phyloP scores from a whole-genome alignment of 495 filamentous ascomycete genomes.

The Viridothelium virens region DNA sequence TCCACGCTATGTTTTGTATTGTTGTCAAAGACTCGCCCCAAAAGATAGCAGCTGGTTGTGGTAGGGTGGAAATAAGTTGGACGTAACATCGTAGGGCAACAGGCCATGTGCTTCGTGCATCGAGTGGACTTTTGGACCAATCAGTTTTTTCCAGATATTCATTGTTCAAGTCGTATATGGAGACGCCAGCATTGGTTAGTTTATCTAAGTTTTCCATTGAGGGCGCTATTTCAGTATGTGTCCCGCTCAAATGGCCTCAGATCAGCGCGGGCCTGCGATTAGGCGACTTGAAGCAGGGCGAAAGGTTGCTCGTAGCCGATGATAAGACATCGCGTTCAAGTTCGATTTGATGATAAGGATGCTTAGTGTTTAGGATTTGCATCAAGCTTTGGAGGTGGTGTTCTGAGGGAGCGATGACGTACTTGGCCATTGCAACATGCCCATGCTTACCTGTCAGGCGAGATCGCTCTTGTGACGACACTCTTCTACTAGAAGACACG shows the following conservation, averaged over 20 bases:
- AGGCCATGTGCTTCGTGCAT: slow-evolving; percentile 28
- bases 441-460: no score
- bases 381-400: no score
- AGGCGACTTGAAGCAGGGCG: not conserved
- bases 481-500: no score
- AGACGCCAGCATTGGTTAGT: slow-evolving; percentile 12
- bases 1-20: slow-evolving; percentile 32
- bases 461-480: no score
- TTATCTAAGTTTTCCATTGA: slow-evolving; percentile 16
- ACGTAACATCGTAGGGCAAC: slow-evolving; percentile 24
- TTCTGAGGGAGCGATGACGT: no score
- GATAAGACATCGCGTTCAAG: no score
- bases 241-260: not conserved
- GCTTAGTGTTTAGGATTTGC: no score
- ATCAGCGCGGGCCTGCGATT: not conserved
- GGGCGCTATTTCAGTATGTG: not conserved
- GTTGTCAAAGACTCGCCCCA: slow-evolving; percentile 28
- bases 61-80: slow-evolving; percentile 26
- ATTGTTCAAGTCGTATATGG: slow-evolving; percentile 13
- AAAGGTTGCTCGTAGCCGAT: no score
- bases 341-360: no score
- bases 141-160: slow-evolving; percentile 14
- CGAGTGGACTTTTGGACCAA: slow-evolving; percentile 24
- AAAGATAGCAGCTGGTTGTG: slow-evolving; percentile 30
- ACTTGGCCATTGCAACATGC: no score